Conservation (phyloP, 2,329 filamentous ascomycete species). For the Pseudocercospora musae region DNA sequence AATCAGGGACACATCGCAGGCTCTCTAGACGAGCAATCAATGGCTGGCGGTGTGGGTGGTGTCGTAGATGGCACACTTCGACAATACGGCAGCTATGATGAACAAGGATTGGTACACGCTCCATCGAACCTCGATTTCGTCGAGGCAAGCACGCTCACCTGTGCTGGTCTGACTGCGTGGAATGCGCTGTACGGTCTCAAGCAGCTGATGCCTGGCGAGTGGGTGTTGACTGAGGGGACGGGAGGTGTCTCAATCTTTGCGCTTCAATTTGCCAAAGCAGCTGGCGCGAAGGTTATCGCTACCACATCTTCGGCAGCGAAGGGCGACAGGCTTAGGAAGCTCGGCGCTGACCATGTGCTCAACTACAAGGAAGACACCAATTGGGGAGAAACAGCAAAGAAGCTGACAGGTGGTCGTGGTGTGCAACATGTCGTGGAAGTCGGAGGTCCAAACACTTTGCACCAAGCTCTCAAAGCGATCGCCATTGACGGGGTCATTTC, state of each 20-base stretch:
- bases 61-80: slow-evolving; percentile 65
- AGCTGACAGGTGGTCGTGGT: slow-evolving; percentile 53
- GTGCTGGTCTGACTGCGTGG: slow-evolving; percentile 50
- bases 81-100: slow-evolving; percentile 64
- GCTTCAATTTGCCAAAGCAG: slow-evolving; percentile 56
- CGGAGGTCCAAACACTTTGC: slow-evolving; percentile 61
- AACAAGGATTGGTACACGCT: slow-evolving; percentile 62
- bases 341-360: slow-evolving; percentile 56
- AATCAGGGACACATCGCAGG: slow-evolving; percentile 56
- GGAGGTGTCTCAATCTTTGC: slow-evolving; percentile 67
- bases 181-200: slow-evolving; percentile 52
- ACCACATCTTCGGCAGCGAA: slow-evolving; percentile 55
- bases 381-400: slow-evolving; percentile 55
- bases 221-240: slow-evolving; percentile 66
- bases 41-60: slow-evolving; percentile 63
- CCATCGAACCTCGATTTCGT: slow-evolving; percentile 55
- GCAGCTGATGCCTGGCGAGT: slow-evolving; percentile 39
- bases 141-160: slow-evolving; percentile 48
- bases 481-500: slow-evolving; percentile 53
- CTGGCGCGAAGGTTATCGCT: slow-evolving; percentile 56
- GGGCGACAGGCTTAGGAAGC: slow-evolving; percentile 47
- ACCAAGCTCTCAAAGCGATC: slow-evolving; percentile 45
- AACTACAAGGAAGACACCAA: slow-evolving; percentile 54
- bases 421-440: slow-evolving; percentile 64
- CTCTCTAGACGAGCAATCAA: slow-evolving; percentile 38